phyloP scores from a whole-genome alignment of 2,329 filamentous ascomycete genomes.

The Fusarium praegraminearum region DNA sequence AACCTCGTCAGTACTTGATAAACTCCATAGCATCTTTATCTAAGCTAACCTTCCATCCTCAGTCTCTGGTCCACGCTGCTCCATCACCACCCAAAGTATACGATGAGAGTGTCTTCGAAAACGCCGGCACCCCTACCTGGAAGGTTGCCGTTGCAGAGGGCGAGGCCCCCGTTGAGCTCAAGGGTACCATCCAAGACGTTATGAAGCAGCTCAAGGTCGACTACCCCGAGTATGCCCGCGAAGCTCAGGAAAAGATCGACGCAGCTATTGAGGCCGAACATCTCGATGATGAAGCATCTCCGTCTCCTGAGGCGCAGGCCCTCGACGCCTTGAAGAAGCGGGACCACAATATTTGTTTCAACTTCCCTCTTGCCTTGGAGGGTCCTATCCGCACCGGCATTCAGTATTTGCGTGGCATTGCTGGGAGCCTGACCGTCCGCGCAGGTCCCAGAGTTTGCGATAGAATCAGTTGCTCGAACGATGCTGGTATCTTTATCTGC shows the following conservation, averaged over 20 bases:
- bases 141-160: neutral
- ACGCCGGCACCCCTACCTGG: neutral
- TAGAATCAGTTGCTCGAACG: neutral
- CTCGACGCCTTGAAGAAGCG: neutral
- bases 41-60: neutral
- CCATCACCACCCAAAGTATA: neutral
- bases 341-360: neutral
- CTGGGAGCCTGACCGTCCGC: neutral
- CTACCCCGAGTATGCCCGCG: neutral
- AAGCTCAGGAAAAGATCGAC: neutral
- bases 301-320: neutral
- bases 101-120: neutral
- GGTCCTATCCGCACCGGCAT: accelerated
- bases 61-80: neutral
- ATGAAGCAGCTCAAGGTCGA: neutral
- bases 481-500: neutral
- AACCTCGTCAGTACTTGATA: neutral
- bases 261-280: neutral
- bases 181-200: neutral
- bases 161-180: neutral
- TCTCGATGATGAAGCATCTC: no score
- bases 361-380: accelerated
- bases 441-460: neutral
- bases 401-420: neutral
- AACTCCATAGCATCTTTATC: accelerated